phyloP scores from a whole-genome alignment of 169 alveolate genomes.

The Cryptosporidium parvum region DNA sequence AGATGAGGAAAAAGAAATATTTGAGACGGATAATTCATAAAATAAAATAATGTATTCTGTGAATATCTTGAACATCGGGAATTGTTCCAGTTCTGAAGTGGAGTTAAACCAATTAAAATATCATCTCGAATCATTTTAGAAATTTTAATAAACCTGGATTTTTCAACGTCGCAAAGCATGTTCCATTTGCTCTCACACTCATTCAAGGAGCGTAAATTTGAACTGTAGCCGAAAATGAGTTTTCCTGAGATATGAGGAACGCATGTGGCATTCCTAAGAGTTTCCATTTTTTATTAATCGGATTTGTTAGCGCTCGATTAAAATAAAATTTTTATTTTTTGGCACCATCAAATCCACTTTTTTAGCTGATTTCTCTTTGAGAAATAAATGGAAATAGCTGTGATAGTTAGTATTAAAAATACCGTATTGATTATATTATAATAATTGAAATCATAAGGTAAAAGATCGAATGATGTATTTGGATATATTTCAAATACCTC shows the following conservation, averaged over 20 bases:
- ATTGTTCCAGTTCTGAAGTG: constrained; percentile 22
- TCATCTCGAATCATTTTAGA: background rate
- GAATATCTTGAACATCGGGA: background rate
- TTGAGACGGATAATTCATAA: constrained; percentile 39
- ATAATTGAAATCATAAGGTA: constrained; percentile 41
- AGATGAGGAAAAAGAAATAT: constrained; percentile 22
- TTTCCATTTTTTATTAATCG: constrained; percentile 9
- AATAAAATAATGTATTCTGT: constrained; percentile 30
- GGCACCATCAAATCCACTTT: background rate
- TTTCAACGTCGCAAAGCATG: background rate
- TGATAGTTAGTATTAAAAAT: background rate
- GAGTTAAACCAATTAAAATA: constrained; percentile 1
- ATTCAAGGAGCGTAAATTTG: constrained; percentile 11
- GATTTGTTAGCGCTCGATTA: background rate
- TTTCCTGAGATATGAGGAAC: constrained; percentile 61
- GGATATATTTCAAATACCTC: constrained; percentile 24
- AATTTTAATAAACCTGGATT: background rate
- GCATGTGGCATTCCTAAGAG: constrained; percentile 9
- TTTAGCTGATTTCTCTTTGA: constrained; percentile 6
- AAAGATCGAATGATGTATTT: constrained; percentile 20
- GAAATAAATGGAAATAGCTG: constrained; percentile 2
- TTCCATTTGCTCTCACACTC: constrained; percentile 60
- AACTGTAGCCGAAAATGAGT: constrained; percentile 24
- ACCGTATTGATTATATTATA: constrained; percentile 5
- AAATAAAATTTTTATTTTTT: background rate